Base-by-base conservation (phyloP, 108 stramenopile genomes). In the Pseudonitzschia multiseries region DNA sequence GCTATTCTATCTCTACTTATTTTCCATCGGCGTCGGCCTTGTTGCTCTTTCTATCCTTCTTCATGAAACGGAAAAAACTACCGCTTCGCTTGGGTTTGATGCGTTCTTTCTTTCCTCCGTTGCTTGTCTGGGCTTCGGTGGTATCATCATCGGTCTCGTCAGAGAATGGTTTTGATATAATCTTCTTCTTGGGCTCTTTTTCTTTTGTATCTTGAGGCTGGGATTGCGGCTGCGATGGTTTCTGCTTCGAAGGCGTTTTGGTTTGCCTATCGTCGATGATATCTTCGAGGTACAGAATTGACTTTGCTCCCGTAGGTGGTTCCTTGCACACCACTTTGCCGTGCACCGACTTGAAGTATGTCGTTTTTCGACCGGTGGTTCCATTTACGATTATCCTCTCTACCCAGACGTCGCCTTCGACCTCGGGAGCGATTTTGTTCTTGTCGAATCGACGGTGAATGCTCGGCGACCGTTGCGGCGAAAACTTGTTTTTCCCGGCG, bases 251-350 rank as follows among this genome's bases (percentile, higher is more conserved):
- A 26, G 54, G 20, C 4, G 54, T 10, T 26, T 26, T 56, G 4
- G 22, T 22, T 8, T 40, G 32, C 29, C 61, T 31, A 5, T 62
- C 61, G n/a, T 33, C 61, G 36, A 62, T 62, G 31, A 62, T 62
- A 40, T 62, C 61, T n/a, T 62, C 61, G 61, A 62, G 61, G n/a
- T 62, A 62, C 14, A 62, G 18, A 40, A 62, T 62, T 3, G 33
- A 20, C 9, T 40, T 40, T n/a, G 61, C 61, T 40, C 61, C 61
- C 15, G 61, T 62, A 8, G 61, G 61, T 40, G 61, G 61, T 2
- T 62, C 61, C 15, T 62, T 62, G 31, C 61, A 28, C 29, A 33
- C 29, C 3, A 62, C 20, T 17, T 62, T 62, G 12, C 61, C 61
- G n/a, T 33, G 36, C 17, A 62, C 32, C 13, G 61, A 62, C 61